phyloP scores from a whole-genome alignment of 495 filamentous ascomycete species.

The Elasticomyces elasticus region DNA sequence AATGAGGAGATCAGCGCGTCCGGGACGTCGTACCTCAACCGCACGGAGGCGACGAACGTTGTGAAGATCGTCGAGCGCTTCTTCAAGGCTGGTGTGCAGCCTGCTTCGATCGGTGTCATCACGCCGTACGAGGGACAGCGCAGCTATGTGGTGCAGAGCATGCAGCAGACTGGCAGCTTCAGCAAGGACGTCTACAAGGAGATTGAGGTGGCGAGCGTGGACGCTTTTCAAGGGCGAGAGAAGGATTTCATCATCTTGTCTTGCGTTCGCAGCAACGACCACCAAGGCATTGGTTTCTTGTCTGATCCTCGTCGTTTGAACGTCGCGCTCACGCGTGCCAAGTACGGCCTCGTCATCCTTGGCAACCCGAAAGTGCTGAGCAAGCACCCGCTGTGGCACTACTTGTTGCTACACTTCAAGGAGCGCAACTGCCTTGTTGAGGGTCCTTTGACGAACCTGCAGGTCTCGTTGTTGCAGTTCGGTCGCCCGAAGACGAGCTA shows the following conservation, averaged over 20 bases:
- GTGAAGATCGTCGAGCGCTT: conserved; percentile 98
- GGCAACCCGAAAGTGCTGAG: conserved; percentile 97
- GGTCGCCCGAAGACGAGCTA: conserved; percentile 85
- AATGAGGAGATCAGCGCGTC: conserved; percentile 97
- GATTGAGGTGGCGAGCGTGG: conserved; percentile 95
- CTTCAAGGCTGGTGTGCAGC: conserved; percentile 97
- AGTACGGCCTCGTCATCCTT: conserved; percentile 90
- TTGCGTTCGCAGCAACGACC: conserved; percentile 96
- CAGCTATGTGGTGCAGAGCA: conserved; percentile 96
- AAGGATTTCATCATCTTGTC: conserved; percentile 99
- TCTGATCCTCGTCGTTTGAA: conserved; percentile 97
- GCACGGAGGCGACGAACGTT: conserved; percentile 92
- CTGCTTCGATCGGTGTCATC: conserved; percentile 88
- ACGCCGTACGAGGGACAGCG: conserved; percentile 98
- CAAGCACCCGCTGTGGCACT: conserved; percentile 97
- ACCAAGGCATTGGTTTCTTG: conserved; percentile 98
- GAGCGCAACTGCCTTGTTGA: conserved; percentile 93
- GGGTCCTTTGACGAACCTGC: conserved; percentile 90
- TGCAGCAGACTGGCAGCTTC: conserved; percentile 94
- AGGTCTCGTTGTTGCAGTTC: conserved; percentile 91
- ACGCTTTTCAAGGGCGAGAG: conserved; percentile 97
- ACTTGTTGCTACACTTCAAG: conserved; percentile 93
- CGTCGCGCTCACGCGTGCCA: conserved; percentile 94
- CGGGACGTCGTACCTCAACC: conserved; percentile 95
- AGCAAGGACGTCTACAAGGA: conserved; percentile 99